Conservation (phyloP, 208 protist species). For the Herpetomonas muscarum region DNA sequence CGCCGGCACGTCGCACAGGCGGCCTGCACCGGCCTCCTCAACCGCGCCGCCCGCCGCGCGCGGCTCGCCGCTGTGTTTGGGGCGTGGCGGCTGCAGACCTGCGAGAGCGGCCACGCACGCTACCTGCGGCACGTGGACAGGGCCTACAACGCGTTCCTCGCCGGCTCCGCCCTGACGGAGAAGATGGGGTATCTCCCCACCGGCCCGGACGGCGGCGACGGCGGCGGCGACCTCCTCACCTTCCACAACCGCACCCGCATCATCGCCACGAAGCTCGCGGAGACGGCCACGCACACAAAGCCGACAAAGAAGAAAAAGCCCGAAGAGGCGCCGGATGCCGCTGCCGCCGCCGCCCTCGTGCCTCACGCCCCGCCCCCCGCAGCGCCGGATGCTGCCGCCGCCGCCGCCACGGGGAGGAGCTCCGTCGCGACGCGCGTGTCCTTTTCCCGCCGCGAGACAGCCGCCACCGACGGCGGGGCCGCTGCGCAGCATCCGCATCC, state of each 20-base stretch:
- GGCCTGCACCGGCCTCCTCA: slow-evolving; percentile 7
- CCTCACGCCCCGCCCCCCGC: no score
- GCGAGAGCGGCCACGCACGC: slow-evolving; percentile 19
- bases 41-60: slow-evolving; percentile 1
- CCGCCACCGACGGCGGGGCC: no score
- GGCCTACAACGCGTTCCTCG: slow-evolving; percentile 50
- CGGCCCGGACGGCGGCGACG: slow-evolving; percentile 1
- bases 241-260: slow-evolving; percentile 18
- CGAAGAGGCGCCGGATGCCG: background rate
- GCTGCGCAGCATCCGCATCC: no score
- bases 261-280: slow-evolving; percentile 42
- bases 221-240: background rate
- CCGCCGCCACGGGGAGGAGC: no score
- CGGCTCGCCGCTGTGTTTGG: slow-evolving; percentile 22
- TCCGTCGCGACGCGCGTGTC: no score
- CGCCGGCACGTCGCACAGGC: slow-evolving; percentile 5
- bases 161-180: slow-evolving; percentile 30
- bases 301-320: background rate
- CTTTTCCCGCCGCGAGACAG: no score
- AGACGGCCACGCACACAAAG: slow-evolving; percentile 41
- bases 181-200: slow-evolving; percentile 28
- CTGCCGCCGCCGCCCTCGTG: no score
- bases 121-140: slow-evolving; percentile 34
- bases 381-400: no score
- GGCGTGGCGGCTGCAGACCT: slow-evolving; percentile 45